A percentile compares a stretch with the other conserved stretches of the same genome.
These are phyloP conservation scores for Meyerozyma athensensis DNA, from an alignment of 1,139 yeast genomes.

Conservation along the genomic window DNA sequence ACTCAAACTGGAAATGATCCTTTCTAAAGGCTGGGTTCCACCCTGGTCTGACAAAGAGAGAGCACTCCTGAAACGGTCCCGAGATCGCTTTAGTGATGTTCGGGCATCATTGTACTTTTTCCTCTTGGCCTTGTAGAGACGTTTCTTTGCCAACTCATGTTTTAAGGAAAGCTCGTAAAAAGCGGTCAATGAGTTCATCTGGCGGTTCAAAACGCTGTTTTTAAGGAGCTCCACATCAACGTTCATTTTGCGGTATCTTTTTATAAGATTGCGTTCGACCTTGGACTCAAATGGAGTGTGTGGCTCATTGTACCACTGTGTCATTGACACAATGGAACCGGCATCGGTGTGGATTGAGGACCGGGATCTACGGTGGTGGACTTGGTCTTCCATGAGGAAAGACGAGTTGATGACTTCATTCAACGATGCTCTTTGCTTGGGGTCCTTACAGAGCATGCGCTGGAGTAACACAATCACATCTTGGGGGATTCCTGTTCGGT, in stretches of 20 bases:
- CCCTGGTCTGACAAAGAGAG: slow-evolving; percentile 29
- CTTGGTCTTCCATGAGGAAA: slow-evolving; percentile 45
- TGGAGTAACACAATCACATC: slow-evolving; percentile 49
- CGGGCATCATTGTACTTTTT: slow-evolving; percentile 37
- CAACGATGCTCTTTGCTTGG: slow-evolving; percentile 55
- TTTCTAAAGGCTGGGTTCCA: slow-evolving; percentile 35
- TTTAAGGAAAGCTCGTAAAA: slow-evolving; percentile 75
- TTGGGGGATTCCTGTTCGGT: slow-evolving; percentile 38
- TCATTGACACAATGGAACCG: slow-evolving; percentile 38
- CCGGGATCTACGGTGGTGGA: slow-evolving; percentile 27
- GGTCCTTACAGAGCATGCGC: slow-evolving; percentile 60
- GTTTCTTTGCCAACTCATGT: slow-evolving; percentile 46
- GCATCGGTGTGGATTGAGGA: slow-evolving; percentile 25
- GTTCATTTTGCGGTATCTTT: slow-evolving; percentile 59
- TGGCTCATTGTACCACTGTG: slow-evolving; percentile 32
- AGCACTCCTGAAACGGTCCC: slow-evolving; percentile 45
- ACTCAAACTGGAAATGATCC: slow-evolving; percentile 37
- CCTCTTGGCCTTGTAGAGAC: slow-evolving; percentile 32
- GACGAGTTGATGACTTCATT: slow-evolving; percentile 60
- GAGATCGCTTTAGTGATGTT: slow-evolving; percentile 42
- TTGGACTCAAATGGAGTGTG: slow-evolving; percentile 51
- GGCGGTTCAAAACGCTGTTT: slow-evolving; percentile 53
- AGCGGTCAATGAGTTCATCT: slow-evolving; percentile 80
- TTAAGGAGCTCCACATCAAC: slow-evolving; percentile 63
- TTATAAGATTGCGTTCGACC: slow-evolving; percentile 61